Conservation (phyloP, 2,329 filamentous ascomycete species). For the Cercospora brassicicola region DNA sequence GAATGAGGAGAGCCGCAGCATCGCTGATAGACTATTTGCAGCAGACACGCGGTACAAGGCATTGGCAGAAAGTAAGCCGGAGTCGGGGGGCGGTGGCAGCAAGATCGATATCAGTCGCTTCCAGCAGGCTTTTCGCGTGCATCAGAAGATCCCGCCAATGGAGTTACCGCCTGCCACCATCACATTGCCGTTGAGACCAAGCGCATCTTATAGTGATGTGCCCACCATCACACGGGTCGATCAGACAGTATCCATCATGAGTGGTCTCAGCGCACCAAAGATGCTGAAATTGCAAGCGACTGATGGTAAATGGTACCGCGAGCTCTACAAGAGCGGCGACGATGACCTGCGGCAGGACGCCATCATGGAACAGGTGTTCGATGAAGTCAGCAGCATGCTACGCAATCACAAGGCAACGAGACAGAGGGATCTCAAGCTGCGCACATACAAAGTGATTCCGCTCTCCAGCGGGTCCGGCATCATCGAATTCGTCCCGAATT, state of each 20-base stretch:
- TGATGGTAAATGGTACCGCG: constrained; percentile 78
- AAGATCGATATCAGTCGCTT: constrained; percentile 64
- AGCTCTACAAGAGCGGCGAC: constrained; percentile 91
- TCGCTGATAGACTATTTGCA: constrained; percentile 72
- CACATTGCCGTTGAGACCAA: constrained; percentile 71
- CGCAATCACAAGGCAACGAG: constrained; percentile 83
- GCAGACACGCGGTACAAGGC: constrained; percentile 66
- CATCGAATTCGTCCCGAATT: constrained; percentile 96
- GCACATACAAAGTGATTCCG: constrained; percentile 95
- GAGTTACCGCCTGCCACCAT: constrained; percentile 84
- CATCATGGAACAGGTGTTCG: constrained; percentile 99
- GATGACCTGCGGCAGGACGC: constrained; percentile 93
- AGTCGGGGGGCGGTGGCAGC: constrained; percentile 17
- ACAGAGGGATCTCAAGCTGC: constrained; percentile 82
- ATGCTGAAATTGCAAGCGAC: constrained; percentile 79
- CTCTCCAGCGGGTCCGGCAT: constrained; percentile 81
- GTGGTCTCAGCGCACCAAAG: constrained; percentile 89
- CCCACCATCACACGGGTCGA: constrained; percentile 74
- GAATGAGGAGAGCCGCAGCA: constrained; percentile 53
- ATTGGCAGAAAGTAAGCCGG: constrained; percentile 66
- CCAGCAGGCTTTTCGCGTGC: constrained; percentile 61
- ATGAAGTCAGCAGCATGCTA: constrained; percentile 86
- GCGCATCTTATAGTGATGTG: constrained; percentile 72
- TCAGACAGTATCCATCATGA: constrained; percentile 77
- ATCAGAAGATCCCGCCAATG: constrained; percentile 57